Base-by-base conservation (phyloP, 2,329 filamentous ascomycete genomes). In the Cytospora mali region DNA sequence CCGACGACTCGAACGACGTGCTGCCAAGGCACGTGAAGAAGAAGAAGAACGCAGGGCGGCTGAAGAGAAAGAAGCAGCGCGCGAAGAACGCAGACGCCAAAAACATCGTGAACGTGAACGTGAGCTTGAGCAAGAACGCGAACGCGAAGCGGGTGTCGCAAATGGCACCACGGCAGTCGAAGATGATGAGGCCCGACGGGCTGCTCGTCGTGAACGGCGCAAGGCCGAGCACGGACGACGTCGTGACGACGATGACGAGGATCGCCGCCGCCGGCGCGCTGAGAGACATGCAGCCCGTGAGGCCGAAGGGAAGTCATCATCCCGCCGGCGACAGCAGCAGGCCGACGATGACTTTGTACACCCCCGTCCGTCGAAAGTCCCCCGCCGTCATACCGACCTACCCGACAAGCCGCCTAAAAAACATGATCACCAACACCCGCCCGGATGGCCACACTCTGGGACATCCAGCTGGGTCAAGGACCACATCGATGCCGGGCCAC, bases 401-500 rank as follows among this genome's bases (percentile, higher is more conserved):
- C 6, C 55, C 9, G 61, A 59, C 23, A 62, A 50, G 28, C 1
- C 23, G 3, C 29, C 27, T 7, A 75, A 35, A 53, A 64, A 52
- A 23, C 27, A 75, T 69, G 56, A 66, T 79, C 10, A n/a, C 77
- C 2, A 58, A 31, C n/a, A n/a, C 9, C 33, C 60, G 1, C 48
- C 53, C 10, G 46, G 76, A 11, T 88, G 86, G 86, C 85, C 86
- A 21, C 83, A 87, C 70, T 87, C 83, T 7, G 85, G 86, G 28
- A 88, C 85, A 0, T 85, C 83, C 10, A 88, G 84, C 0, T 88
- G 86, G 86, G 85, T 88, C 5, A 87, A 87, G 72, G 85, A 88
- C 14, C 81, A 87, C 68, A 84, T 82, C 2, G 86, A 87, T 67
- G 85, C 84, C 3, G 84, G 84, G 1, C 84, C 85, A 3, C 85